phyloP scores from a whole-genome alignment of 768 basidiomycete genomes.

The Suillus subalutaceus region DNA sequence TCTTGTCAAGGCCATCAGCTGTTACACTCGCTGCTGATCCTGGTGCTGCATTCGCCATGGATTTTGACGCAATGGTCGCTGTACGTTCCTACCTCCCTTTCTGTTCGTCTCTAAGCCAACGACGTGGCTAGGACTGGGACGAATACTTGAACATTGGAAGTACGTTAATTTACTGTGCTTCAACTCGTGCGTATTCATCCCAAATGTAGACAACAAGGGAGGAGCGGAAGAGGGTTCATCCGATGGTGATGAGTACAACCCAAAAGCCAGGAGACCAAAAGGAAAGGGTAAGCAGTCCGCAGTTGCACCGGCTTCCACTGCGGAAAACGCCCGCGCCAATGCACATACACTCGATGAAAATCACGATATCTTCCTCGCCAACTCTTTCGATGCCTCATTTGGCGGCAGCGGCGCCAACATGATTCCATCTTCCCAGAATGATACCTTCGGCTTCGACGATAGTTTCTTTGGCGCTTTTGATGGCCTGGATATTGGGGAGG shows the following conservation, averaged over 20 bases:
- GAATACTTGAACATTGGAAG: constrained; percentile 56
- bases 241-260: constrained; percentile 59
- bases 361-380: constrained; percentile 65
- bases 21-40: constrained; percentile 59
- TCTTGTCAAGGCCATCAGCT: constrained; percentile 44
- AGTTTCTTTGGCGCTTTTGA: constrained; percentile 55
- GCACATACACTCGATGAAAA: constrained; percentile 72
- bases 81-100: constrained; percentile 39
- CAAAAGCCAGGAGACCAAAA: constrained; percentile 32
- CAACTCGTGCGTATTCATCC: not conserved
- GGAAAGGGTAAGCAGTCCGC: constrained; percentile 30
- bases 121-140: constrained; percentile 57
- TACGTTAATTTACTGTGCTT: constrained; percentile 23
- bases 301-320: constrained; percentile 27
- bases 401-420: constrained; percentile 38
- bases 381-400: constrained; percentile 67
- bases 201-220: constrained; percentile 11
- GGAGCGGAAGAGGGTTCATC: constrained; percentile 33
- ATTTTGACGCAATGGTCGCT: constrained; percentile 67
- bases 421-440: constrained; percentile 59
- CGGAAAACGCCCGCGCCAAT: constrained; percentile 53
- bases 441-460: constrained; percentile 53
- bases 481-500: constrained; percentile 58
- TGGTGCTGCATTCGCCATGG: constrained; percentile 48
- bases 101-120: not conserved